Evolutionary conservation across 2,329 filamentous ascomycete species (phyloP), one percentile per base, ranked within the genome.

Genomic region (Pyricularia sp.): DNA sequence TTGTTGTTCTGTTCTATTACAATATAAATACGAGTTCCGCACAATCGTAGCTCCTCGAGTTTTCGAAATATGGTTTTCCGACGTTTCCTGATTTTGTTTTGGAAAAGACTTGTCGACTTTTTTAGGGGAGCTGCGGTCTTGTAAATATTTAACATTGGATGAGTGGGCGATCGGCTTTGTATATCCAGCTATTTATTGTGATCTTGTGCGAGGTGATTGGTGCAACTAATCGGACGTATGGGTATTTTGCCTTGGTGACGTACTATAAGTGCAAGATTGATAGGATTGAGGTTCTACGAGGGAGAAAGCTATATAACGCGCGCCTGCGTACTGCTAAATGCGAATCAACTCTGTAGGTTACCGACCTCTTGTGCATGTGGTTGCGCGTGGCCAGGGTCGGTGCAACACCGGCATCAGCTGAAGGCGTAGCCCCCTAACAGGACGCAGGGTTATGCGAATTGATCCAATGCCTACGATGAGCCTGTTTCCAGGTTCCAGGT

Each of bases 51-150:
- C 58, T 61, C 58, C n/a, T 61, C 58, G 58, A 61, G 58, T 26
- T 61, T 61, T 23, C 58, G 58, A 61, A 61, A 61, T 23, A 61
- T 61, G n/a, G 58, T 61, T 61, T 61, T 61, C 58, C 58, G 58
- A 61, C 58, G 58, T 61, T 61, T 61, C 25, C 58, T 61, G 58
- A 61, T 26, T 61, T 61, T 61, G 23, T 61, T 61, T 26, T 25
- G 58, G n/a, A 25, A 25, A 61, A 61, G 58, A 26, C 58, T 61
- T 23, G n/a, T 23, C 25, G 58, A 61, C 25, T 61, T 61, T 61
- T 61, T 61, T 25, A 61, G 58, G 58, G 58, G 25, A 61, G n/a
- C 25, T 26, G 58, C n/a, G 25, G 58, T 23, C 3, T 61, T 61
- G 25, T 26, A 26, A 61, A 61, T 61, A 26, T 61, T 26, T 5